phyloP scores from a whole-genome alignment of 1,139 yeast genomes.

The Saccharomyces hybrid region DNA sequence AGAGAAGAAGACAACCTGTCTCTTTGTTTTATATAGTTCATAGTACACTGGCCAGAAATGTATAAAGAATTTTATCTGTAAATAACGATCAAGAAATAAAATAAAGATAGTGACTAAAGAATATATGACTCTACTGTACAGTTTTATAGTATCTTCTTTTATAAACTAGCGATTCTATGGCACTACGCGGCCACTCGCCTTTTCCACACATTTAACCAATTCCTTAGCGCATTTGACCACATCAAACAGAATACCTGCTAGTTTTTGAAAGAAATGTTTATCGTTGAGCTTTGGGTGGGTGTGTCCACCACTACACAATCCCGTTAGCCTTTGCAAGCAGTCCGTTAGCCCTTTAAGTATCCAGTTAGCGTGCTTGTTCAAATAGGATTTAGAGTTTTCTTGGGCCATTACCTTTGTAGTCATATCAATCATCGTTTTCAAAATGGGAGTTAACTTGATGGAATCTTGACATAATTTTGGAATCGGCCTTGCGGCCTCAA shows the following conservation, averaged over 20 bases:
- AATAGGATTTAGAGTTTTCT: not conserved
- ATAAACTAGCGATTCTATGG: not conserved
- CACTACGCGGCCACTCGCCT: conserved; percentile 46
- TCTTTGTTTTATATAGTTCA: not conserved
- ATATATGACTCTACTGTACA: not conserved
- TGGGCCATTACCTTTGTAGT: not conserved
- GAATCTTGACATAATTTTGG: not conserved
- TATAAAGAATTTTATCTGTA: not conserved
- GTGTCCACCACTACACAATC: not conserved
- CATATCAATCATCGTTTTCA: not conserved
- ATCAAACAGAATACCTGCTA: conserved; percentile 93
- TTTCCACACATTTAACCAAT: conserved; percentile 86
- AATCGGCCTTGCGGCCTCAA: not conserved
- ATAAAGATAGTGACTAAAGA: not conserved
- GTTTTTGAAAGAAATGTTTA: conserved; percentile 71
- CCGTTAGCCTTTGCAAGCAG: not conserved
- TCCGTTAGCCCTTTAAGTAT: not conserved
- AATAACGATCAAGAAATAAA: not conserved
- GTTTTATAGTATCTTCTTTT: not conserved
- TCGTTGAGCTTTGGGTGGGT: conserved; percentile 32
- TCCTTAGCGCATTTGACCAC: conserved; percentile 95
- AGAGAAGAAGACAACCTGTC: too few relatives aligned
- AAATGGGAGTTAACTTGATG: not conserved
- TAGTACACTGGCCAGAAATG: not conserved
- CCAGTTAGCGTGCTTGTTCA: not conserved